phyloP scores from a whole-genome alignment of 2,329 filamentous ascomycete genomes.

The Hortaea sp. region DNA sequence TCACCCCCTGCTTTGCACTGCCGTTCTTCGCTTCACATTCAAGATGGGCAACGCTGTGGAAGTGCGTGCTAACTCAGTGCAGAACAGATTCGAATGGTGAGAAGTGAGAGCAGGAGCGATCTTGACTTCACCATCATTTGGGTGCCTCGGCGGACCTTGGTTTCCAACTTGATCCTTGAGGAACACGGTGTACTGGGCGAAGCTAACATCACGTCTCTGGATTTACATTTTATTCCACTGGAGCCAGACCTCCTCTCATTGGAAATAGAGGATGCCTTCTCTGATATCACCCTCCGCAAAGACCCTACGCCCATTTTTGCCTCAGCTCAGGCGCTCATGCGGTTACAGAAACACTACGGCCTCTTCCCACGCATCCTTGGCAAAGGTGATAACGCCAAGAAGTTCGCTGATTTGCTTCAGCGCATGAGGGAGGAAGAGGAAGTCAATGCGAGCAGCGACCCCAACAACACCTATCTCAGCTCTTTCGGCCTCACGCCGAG shows the following conservation, averaged over 20 bases:
- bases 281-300: conserved; percentile 78
- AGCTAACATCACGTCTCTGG: conserved; percentile 76
- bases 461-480: conserved; percentile 36
- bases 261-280: conserved; percentile 78
- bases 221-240: conserved; percentile 80
- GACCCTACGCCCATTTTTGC: conserved; percentile 86
- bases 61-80: conserved; percentile 9
- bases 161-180: conserved; percentile 85
- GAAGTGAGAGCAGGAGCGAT: conserved; percentile 75
- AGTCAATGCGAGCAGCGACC: conserved; percentile 32
- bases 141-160: conserved; percentile 82
- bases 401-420: conserved; percentile 72
- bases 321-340: conserved; percentile 85
- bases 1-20: conserved; percentile 4
- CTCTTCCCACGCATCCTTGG: conserved; percentile 90
- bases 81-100: conserved; percentile 88
- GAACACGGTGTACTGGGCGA: conserved; percentile 89
- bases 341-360: conserved; percentile 80
- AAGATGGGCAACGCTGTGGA: background rate
- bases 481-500: conserved; percentile 69
- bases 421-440: conserved; percentile 92
- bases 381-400: conserved; percentile 89
- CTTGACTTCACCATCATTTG: conserved; percentile 98
- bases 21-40: background rate
- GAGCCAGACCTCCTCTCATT: conserved; percentile 86